Evolutionary conservation across 2,329 filamentous ascomycete genomes (phyloP), one percentile per base, ranked within the genome.

Genomic region (Metarhizium sp.): DNA sequence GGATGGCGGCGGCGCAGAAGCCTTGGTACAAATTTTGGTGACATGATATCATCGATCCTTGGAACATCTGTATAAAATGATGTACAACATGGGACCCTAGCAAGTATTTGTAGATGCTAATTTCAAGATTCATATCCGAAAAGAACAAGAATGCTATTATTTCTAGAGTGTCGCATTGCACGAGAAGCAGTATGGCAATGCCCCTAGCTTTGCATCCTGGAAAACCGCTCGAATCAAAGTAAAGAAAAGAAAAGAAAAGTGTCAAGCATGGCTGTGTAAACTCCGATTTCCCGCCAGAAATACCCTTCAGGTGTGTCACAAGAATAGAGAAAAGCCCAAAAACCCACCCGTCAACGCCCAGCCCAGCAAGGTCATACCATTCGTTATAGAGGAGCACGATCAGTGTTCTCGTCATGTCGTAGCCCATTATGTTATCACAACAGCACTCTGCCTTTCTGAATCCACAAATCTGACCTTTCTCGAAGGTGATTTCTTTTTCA

Each of bases 11-110:
- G 40, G 65, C 67, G 48, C 69, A 68, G 52, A 75, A 67, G 64
- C 66, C 73, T 29, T 82, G 80, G 80, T 83, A 80, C 66, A 79
- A 73, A 66, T 73, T 82, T 57, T 84, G 80, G 80, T 84, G 61
- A 64, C 60, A 60, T 20, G 13, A 25, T 14, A 47, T 51, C 52
- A 42, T 7, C 42, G 2, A 18, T 47, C 10, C 16, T 46, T 51
- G 29, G 49, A 47, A 42, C 45, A 34, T 40, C 7, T 51, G 16
- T 56, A 49, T 56, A 56, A 18, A 38, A 29, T 49, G 20, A 45
- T 18, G 32, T 30, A 49, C 13, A 20, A 52, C 42, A 42, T 38
- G 40, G 20, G 25, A 40, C 43, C 20, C 3, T 30, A 7, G 14
- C 25, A 4, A 48, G 10, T 30, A 25, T 48, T 20, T n/a, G 10